These are phyloP conservation scores for Brassica cretica DNA, from an alignment of 345 rosid species.

Conservation along the genomic window DNA sequence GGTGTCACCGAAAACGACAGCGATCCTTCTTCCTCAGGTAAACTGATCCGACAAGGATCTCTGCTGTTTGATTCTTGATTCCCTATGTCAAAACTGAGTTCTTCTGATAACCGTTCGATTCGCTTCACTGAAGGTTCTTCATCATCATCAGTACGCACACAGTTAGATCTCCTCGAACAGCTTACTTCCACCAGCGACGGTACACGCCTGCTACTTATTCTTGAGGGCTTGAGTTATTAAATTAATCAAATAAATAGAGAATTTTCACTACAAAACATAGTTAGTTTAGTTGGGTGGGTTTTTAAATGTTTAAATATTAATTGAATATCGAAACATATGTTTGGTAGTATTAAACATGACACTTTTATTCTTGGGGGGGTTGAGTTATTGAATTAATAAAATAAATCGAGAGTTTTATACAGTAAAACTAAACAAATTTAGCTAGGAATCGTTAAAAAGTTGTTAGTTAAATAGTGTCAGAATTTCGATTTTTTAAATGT, in stretches of 20 bases:
- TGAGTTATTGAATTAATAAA: no score
- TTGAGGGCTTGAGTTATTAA: neutral
- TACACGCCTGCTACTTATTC: constrained; percentile 29
- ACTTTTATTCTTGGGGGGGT: no score
- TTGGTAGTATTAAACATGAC: no score
- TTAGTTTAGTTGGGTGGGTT: no score
- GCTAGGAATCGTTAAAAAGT: no score
- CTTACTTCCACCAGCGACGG: constrained; percentile 61
- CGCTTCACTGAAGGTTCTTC: constrained; percentile 48
- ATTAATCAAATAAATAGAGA: no score
- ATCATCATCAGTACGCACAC: constrained; percentile 66
- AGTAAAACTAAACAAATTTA: no score
- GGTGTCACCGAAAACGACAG: constrained; percentile 49
- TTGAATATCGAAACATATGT: no score
- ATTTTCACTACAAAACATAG: no score
- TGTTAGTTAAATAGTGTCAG: no score
- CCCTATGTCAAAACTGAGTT: neutral
- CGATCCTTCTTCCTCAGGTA: constrained; percentile 51
- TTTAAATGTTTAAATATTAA: no score
- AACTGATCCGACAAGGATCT: neutral
- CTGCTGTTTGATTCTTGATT: neutral
- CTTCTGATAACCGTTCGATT: constrained; percentile 3
- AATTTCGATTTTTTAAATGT: neutral
- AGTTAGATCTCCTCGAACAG: constrained; percentile 73
- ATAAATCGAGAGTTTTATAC: no score